Conservation (phyloP, 208 protist genomes). For the Crithidia expoeki region DNA sequence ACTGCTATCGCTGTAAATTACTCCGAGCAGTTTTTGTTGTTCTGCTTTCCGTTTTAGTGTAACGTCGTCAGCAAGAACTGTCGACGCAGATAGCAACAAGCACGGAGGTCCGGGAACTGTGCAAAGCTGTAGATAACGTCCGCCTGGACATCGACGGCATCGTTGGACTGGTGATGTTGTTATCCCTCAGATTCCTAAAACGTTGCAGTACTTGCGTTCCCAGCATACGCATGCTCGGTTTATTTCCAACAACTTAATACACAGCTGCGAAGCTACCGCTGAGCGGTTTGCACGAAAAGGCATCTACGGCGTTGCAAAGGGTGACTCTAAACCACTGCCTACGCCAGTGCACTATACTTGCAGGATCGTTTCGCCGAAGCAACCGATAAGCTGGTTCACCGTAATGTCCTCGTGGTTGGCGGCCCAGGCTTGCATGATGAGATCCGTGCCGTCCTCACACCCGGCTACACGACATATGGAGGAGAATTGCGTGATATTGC, state of each 20-base stretch:
- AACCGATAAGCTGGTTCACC: constrained; percentile 33
- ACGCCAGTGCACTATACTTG: constrained; percentile 53
- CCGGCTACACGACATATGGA: constrained; percentile 66
- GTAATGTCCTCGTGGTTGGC: constrained; percentile 55
- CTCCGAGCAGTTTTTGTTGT: too few relatives aligned
- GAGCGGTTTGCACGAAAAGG: constrained; percentile 37
- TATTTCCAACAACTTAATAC: constrained; percentile 67
- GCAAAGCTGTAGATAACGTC: constrained; percentile 46
- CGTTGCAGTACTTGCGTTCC: constrained; percentile 44
- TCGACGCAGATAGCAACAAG: too few relatives aligned
- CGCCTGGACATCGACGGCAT: constrained; percentile 77
- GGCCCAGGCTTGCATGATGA: constrained; percentile 57
- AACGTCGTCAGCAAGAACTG: too few relatives aligned
- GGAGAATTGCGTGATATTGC: constrained; percentile 46
- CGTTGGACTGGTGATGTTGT: constrained; percentile 54
- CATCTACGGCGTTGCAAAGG: constrained; percentile 31
- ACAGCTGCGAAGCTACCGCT: constrained; percentile 38
- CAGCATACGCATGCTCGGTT: constrained; percentile 58
- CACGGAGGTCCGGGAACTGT: constrained; percentile 10
- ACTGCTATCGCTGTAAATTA: too few relatives aligned
- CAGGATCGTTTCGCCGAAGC: constrained; percentile 33
- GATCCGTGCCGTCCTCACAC: constrained; percentile 51
- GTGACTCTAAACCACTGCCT: constrained; percentile 64
- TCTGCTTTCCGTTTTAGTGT: too few relatives aligned
- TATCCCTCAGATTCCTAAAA: constrained; percentile 45